A percentile compares a stretch with the other conserved stretches of the same genome.
Evolutionary conservation across 2,329 filamentous ascomycete species (phyloP).

Genomic region (Nannizzia gypsea): DNA sequence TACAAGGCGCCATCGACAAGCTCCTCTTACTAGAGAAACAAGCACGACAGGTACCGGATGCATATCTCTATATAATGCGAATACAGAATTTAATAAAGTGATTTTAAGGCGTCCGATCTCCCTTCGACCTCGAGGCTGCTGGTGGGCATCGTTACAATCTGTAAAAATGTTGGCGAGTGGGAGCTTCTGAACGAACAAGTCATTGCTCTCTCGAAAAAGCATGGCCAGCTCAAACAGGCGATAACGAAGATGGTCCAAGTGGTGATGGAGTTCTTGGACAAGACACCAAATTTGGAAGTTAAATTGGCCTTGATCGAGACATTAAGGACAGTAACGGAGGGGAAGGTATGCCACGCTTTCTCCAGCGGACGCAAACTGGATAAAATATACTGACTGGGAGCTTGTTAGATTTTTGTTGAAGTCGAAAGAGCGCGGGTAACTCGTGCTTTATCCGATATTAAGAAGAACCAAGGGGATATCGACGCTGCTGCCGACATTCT

Average conservation of each 20-base stretch:
- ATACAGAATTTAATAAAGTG: not conserved
- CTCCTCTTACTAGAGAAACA: constrained; percentile 88
- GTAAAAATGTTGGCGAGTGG: constrained; percentile 90
- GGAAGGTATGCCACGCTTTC: constrained; percentile 53
- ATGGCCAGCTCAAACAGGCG: constrained; percentile 98
- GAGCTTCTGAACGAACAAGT: constrained; percentile 92
- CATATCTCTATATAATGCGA: not conserved
- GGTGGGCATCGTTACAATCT: constrained; percentile 80
- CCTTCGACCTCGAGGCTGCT: constrained; percentile 85
- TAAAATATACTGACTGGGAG: not conserved
- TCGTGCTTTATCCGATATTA: constrained; percentile 90
- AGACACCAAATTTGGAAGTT: constrained; percentile 69
- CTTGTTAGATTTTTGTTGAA: constrained; percentile 78
- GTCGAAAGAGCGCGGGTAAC: constrained; percentile 94
- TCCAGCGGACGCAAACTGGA: too few species aligned
- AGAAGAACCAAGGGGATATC: constrained; percentile 87
- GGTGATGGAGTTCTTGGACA: constrained; percentile 82
- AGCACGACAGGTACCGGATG: constrained; percentile 65
- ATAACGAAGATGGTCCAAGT: constrained; percentile 98
- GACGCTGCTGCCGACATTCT: constrained; percentile 83
- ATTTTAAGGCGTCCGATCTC: constrained; percentile 74
- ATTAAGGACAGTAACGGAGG: constrained; percentile 88
- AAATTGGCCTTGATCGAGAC: constrained; percentile 94
- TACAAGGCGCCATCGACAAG: constrained; percentile 85
- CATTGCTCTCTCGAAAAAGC: constrained; percentile 92